Conservation (phyloP, 106 monocot species). For the Platanthera guangdongensis region DNA sequence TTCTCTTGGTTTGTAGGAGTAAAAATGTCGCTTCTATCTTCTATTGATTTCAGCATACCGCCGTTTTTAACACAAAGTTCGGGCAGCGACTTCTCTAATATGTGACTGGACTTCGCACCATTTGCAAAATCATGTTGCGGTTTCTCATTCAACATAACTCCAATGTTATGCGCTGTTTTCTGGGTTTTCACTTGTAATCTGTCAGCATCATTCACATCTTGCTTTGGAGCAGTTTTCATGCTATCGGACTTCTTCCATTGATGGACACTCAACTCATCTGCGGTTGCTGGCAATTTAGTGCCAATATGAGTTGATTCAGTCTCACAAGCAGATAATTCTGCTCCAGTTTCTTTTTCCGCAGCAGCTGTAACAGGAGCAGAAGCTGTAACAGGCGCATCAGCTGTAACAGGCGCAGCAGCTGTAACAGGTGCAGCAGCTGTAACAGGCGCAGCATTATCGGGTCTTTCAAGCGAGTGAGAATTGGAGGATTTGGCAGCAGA, state of each 20-base stretch:
- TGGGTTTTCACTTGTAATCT: background rate
- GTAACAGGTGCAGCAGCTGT: too few relatives aligned
- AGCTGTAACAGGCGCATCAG: too few relatives aligned
- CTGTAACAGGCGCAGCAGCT: too few relatives aligned
- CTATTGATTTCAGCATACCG: background rate
- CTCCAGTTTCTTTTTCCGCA: constrained; percentile 2
- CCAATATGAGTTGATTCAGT: constrained; percentile 7
- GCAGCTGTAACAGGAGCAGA: too few relatives aligned
- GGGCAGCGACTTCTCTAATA: background rate
- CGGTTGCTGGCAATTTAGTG: background rate
- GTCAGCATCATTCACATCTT: constrained; percentile 12
- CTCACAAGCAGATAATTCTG: background rate
- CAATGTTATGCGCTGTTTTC: constrained; percentile 5
- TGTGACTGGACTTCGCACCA: constrained; percentile 8
- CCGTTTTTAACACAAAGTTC: background rate
- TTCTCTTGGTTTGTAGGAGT: background rate
- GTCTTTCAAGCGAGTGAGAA: constrained; percentile 9
- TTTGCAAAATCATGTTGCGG: background rate
- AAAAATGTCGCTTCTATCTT: background rate
- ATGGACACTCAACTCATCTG: background rate
- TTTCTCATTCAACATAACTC: constrained; percentile 1
- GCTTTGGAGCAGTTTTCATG: constrained; percentile 10
- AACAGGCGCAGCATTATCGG: constrained; percentile 2
- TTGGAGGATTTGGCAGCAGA: constrained; percentile 5
- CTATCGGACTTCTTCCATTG: constrained; percentile 7